These are phyloP conservation scores for Neurospora crassa DNA, from an alignment of 2,329 filamentous ascomycete genomes.

Conservation along the genomic window DNA sequence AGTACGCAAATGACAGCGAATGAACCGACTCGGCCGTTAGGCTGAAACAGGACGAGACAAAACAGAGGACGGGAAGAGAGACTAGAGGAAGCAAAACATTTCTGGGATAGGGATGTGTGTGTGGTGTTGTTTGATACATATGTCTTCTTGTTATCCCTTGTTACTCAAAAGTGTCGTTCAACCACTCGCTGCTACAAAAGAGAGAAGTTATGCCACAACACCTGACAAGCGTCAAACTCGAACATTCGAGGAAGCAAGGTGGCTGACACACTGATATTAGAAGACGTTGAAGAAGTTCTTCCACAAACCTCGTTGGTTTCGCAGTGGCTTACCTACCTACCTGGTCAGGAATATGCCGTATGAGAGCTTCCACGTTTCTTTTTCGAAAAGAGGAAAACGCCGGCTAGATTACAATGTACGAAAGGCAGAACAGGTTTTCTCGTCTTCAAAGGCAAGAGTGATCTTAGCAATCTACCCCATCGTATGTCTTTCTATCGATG, in stretches of 20 bases:
- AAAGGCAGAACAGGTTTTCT: not conserved
- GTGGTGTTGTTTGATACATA: no score
- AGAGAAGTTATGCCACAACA: not conserved
- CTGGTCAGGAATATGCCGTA: not conserved
- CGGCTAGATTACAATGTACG: not conserved
- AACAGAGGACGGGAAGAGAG: not conserved
- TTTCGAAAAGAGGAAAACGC: not conserved
- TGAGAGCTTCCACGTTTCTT: not conserved
- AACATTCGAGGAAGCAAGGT: not conserved
- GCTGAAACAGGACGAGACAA: not conserved
- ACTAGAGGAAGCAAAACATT: not conserved
- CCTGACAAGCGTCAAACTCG: not conserved
- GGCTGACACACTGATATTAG: not conserved
- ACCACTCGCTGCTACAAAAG: not conserved
- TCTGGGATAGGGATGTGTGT: not conserved
- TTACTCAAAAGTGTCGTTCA: not conserved
- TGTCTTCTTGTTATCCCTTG: not conserved
- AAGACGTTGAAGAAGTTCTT: not conserved
- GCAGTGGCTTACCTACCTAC: not conserved
- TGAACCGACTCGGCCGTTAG: not conserved
- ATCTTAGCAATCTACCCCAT: not conserved
- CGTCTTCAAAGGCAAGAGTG: not conserved
- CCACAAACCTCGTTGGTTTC: not conserved
- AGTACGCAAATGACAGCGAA: not conserved
- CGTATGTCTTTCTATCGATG: not conserved